Percentiles rank a stretch among this genome's conserved stretches.
phyloP scores from a whole-genome alignment of 2,329 filamentous ascomycete genomes.

The Niveomyces coronatus region DNA sequence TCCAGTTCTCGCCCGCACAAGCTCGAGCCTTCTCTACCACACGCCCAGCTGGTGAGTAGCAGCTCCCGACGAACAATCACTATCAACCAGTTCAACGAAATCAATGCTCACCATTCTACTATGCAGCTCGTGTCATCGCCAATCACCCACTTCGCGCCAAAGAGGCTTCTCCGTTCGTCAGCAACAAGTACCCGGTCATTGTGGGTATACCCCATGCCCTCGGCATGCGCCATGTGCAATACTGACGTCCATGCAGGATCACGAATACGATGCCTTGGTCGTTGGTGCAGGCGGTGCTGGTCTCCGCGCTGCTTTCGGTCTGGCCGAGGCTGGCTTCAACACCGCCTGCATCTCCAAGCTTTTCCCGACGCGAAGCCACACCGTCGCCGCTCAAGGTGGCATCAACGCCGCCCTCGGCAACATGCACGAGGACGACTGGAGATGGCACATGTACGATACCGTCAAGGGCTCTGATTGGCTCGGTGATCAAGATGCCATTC shows the following conservation, averaged over 20 bases:
- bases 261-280: conserved; percentile 97
- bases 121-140: conserved; percentile 72
- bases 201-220: conserved; percentile 39
- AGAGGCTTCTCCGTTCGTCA: conserved; percentile 80
- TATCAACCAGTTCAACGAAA: not conserved
- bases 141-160: conserved; percentile 82
- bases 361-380: conserved; percentile 78
- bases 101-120: conserved; percentile 1
- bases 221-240: not conserved
- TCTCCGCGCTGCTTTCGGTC: conserved; percentile 73
- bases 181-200: conserved; percentile 88
- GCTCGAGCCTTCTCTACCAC: conserved; percentile 80
- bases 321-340: conserved; percentile 82
- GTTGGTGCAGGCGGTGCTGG: conserved; percentile 77
- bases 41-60: conserved; percentile 58
- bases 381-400: conserved; percentile 71
- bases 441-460: conserved; percentile 99
- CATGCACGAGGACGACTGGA: conserved; percentile 98
- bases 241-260: conserved; percentile 48
- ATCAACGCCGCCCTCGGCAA: conserved; percentile 86
- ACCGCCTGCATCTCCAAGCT: conserved; percentile 82
- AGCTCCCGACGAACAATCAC: conserved; percentile 10
- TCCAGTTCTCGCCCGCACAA: conserved; percentile 26
- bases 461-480: conserved; percentile 98
- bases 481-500: conserved; percentile 93